Base-by-base conservation (phyloP, 2,329 filamentous ascomycete genomes). In the Ophiocordyceps camponoti-leonardi region DNA sequence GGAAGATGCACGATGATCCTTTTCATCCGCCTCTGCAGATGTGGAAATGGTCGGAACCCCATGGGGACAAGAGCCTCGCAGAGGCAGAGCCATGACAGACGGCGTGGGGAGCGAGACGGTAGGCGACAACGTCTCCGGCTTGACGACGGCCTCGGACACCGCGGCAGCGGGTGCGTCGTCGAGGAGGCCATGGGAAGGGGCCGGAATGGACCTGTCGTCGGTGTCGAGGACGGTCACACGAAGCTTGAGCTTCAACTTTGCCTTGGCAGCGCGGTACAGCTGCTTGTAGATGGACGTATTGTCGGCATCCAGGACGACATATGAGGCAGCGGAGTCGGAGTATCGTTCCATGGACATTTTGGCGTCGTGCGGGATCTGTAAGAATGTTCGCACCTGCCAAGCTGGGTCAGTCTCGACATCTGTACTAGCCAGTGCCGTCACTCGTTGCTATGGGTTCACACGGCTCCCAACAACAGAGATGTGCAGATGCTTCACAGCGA, bases 161-260 rank as follows among this genome's bases (percentile, higher is more conserved):
- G n/a, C 33, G 4, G 33, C 14, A 37, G 16, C 13, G 10, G 10
- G 14, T 5, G 33, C 14, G n/a, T n/a, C 14, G 4, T 37, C 33
- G n/a, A n/a, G 33, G 16, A 16, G 33, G 4, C 14, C 33, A n/a
- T 18, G 3, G 18, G 14, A 7, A 37, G 33, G n/a, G 16, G 4
- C 33, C 2, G 33, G 10, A 8, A 7, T 23, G 19, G 40, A 49
- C 48, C 54, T 63, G 8, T 57, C 51, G 16, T 60, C 52, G 48
- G 57, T 50, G 39, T 61, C 54, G 45, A 65, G 59, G 31, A 72
- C 56, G 16, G 76, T 81, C 35, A 84, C 81, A 53, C 79, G 85
- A 48, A 98, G 76, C 64, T 92, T 88, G 54, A 98, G 80, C 79
- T 96, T 98, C 52, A 88, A 79, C 73, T 98, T 98, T 35, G 92